Evolutionary conservation across 2,329 filamentous ascomycete genomes (phyloP), one percentile per base, ranked within the genome.

Genomic region (Xylaria sp.): DNA sequence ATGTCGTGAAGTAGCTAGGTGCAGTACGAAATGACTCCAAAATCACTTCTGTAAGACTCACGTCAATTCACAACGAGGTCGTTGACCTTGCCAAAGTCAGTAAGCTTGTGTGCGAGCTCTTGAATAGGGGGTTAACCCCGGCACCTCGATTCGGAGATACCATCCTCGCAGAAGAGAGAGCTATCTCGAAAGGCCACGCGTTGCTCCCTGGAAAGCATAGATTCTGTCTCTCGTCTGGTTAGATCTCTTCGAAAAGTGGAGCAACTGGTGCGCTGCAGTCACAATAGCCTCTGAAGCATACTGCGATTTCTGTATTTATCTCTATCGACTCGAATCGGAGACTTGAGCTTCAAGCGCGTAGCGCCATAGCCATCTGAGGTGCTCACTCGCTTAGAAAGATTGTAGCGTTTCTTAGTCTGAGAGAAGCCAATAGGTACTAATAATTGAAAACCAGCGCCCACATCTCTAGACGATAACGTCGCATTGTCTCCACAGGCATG

Each of bases 401-500:
- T 36, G 31, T 39, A 20, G n/a, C 18, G 15, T 18, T 12, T 25
- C 4, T 31, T n/a, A 15, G 43, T 1, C 12, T 5, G 3, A n/a
- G 41, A 36, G 36, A 12, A 43, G 13, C 18, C 36, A 43, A 7
- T 25, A 52, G 28, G n/a, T n/a, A n/a, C n/a, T n/a, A 41, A 28
- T 31, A 31, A 57, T 51, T 28, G 46, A 23, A 23, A 15, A 23
- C 20, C 33, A 31, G 48, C 55, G 67, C n/a, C 39, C 36, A 63
- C 39, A 23, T 52, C 43, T 61, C 49, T 7, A 54, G 49, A n/a
- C 33, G 8, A 18, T 52, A 48, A 31, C 25, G 41, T 59, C 65
- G 65, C 68, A 64, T 49, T 63, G 66, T 62, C 62, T 70, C 65
- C 65, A 64, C 57, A 57, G 55, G 18, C 6, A 33, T 20, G 10